Base-by-base conservation (phyloP, 108 stramenopile genomes). In the Asterionellopsis glacialis region DNA sequence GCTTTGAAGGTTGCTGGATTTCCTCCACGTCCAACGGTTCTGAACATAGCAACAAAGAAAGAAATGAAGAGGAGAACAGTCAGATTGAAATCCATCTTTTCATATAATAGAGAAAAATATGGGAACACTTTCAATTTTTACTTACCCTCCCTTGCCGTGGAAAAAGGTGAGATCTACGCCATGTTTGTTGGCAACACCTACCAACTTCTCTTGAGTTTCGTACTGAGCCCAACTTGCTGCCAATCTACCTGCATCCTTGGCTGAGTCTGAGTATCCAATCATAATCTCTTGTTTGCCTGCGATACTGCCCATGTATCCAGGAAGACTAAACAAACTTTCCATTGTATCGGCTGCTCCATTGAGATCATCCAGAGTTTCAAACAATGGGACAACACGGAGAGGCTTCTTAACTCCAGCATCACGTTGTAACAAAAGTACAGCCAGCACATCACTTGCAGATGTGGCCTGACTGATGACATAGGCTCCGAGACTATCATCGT, bases 251-350 rank as follows among this genome's bases (percentile, higher is more conserved):
- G 98, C 98, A 79, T 98, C 98, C 77, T 98, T 98, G 11, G 98
- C 96, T 9, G 91, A 94, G 65, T 98, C 98, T 24, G 77, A 81
- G 74, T 98, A 98, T 26, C 98, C 98, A 73, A 98, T 93, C 98
- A 98, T 98, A 39, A 98, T 85, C 71, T 98, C 96, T 64, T 98
- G 96, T 59, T 81, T 81, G 49, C 89, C 88, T 38, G 82, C 62
- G 54, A 96, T 88, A 49, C 66, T 76, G 9, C 91, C 98, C 60
- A 87, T 74, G 80, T 97, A 98, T 13, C 64, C 87, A 0, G 93
- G 91, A 12, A 93, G 64, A 45, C 64, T 75, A 52, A 94, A 95
- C 16, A 98, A 79, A 42, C 74, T 85, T 38, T 78, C 74, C 88
- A 95, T 86, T n/a, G 90, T 85, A n/a, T 61, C 76, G 7, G 88